phyloP scores from a whole-genome alignment of 495 filamentous ascomycete species.

The Trichoderma asperelloides region DNA sequence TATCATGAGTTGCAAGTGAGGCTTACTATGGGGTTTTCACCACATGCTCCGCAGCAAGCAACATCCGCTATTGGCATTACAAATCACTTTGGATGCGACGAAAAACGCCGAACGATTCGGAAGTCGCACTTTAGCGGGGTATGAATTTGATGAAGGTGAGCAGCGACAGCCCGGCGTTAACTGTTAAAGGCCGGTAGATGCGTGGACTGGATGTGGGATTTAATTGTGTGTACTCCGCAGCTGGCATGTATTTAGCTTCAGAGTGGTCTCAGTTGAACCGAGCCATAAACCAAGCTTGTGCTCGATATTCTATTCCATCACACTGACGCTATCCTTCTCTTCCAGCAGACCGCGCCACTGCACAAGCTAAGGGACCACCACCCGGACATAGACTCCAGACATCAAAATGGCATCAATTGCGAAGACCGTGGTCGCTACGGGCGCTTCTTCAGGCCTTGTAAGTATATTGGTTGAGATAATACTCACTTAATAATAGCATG shows the following conservation, averaged over 20 bases:
- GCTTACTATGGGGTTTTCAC: too few relatives aligned
- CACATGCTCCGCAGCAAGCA: too few relatives aligned
- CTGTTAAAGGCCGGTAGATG: neutral
- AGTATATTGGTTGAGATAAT: neutral
- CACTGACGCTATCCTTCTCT: neutral
- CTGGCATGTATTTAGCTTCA: neutral
- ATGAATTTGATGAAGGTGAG: neutral
- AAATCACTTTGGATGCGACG: too few relatives aligned
- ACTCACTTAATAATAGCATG: neutral
- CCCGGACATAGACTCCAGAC: neutral
- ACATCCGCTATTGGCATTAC: too few relatives aligned
- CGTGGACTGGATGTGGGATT: neutral
- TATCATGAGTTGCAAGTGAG: too few relatives aligned
- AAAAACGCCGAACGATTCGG: neutral
- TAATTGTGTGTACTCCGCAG: neutral
- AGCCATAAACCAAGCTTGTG: neutral
- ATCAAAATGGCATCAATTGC: constrained; percentile 24
- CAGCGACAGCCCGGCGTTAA: neutral
- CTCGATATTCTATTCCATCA: neutral
- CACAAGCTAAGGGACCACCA: too few relatives aligned
- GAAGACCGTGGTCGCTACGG: constrained; percentile 38
- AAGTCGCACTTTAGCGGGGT: neutral
- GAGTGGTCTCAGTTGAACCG: neutral
- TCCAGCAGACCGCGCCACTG: too few relatives aligned
- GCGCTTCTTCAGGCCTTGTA: constrained; percentile 36